Evolutionary conservation across 2,329 filamentous ascomycete species (phyloP).

Genomic region (Lachnellula occidentalis): DNA sequence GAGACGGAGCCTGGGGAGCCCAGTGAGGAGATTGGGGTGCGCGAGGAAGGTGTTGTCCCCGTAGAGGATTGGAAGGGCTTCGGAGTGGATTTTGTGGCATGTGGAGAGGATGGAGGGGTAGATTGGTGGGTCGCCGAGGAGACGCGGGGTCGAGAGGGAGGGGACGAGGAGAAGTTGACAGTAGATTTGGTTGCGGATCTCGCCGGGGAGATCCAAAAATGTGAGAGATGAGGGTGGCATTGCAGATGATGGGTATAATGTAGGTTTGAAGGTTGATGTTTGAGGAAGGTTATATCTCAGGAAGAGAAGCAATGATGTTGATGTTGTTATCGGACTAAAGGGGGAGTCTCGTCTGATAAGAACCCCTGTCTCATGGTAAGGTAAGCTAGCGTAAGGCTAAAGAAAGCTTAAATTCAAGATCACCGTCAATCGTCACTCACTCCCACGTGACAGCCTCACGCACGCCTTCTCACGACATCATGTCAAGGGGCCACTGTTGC

Average conservation of each 20-base stretch:
- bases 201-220: slow-evolving; percentile 44
- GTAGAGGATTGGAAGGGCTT: slow-evolving; percentile 39
- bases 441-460: too few species aligned
- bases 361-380: too few species aligned
- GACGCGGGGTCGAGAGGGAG: slow-evolving; percentile 12
- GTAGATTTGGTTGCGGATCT: slow-evolving; percentile 56
- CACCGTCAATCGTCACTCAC: too few species aligned
- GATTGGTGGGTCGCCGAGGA: slow-evolving; percentile 25
- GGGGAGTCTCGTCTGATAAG: too few species aligned
- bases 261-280: not conserved
- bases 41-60: slow-evolving; percentile 44
- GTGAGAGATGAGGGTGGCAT: slow-evolving; percentile 15
- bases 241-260: not conserved
- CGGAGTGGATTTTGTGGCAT: slow-evolving; percentile 20
- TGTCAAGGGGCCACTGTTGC: too few species aligned
- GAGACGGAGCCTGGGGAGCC: slow-evolving; percentile 38
- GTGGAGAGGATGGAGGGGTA: slow-evolving; percentile 25
- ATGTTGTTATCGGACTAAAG: not conserved
- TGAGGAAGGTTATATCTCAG: not conserved
- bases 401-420: too few species aligned
- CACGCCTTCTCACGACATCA: too few species aligned
- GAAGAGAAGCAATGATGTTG: not conserved
- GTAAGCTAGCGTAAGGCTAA: too few species aligned
- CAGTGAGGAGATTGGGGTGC: slow-evolving; percentile 40
- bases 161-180: slow-evolving; percentile 26